Percentiles rank a stretch among this genome's conserved stretches.
These are phyloP conservation scores for Zangia roseola DNA, from an alignment of 768 basidiomycete genomes.

Conservation along the genomic window DNA sequence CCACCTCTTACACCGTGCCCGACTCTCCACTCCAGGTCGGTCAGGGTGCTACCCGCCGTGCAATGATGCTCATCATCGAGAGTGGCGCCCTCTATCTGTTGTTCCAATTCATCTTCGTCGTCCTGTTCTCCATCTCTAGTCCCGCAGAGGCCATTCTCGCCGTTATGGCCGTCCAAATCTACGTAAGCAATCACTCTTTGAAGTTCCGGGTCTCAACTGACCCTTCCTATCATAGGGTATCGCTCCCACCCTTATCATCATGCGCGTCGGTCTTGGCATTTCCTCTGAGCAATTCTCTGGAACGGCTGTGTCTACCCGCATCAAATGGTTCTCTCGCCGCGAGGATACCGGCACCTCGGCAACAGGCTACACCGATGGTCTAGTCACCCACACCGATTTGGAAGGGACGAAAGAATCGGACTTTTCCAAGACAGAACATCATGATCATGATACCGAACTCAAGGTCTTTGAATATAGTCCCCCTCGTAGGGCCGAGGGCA, in stretches of 20 bases:
- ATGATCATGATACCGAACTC: slow-evolving; percentile 2
- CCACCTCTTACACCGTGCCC: slow-evolving; percentile 14
- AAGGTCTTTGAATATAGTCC: background rate
- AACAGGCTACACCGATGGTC: slow-evolving; percentile 22
- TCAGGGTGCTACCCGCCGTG: slow-evolving; percentile 20
- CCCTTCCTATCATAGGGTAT: slow-evolving; percentile 26
- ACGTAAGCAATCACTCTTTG: slow-evolving; percentile 30
- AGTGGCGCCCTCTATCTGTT: slow-evolving; percentile 40
- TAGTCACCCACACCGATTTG: slow-evolving; percentile 16
- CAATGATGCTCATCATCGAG: slow-evolving; percentile 38
- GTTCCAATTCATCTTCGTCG: slow-evolving; percentile 40
- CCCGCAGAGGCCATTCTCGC: slow-evolving; percentile 37
- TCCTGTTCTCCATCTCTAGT: slow-evolving; percentile 34
- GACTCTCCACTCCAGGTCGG: slow-evolving; percentile 11
- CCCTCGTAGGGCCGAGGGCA: background rate
- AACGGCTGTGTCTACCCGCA: slow-evolving; percentile 18
- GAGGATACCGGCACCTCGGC: slow-evolving; percentile 15
- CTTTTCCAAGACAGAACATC: background rate
- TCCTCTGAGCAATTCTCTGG: slow-evolving; percentile 24
- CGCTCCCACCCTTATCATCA: slow-evolving; percentile 36
- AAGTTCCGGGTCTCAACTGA: background rate
- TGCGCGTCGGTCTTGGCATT: slow-evolving; percentile 33
- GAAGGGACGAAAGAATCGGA: slow-evolving; percentile 13
- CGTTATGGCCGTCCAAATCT: slow-evolving; percentile 40
- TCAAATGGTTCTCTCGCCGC: slow-evolving; percentile 22